Percentiles rank a stretch among this genome's conserved stretches.
phyloP scores from a whole-genome alignment of 1,284 basidiomycete species.

The Hemileia vastatrix region DNA sequence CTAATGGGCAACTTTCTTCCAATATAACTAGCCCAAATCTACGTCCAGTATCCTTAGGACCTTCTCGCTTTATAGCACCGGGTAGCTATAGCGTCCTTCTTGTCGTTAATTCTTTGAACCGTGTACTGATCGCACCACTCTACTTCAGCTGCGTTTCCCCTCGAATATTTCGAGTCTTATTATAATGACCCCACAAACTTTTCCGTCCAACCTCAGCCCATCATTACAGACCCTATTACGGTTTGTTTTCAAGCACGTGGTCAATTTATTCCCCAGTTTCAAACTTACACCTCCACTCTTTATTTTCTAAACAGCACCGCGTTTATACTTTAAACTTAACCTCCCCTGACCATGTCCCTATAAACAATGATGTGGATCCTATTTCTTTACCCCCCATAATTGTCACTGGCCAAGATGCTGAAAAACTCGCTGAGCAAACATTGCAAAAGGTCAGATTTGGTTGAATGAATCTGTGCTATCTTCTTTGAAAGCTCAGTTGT shows the following conservation, averaged over 20 bases:
- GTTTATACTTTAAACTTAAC: slow-evolving; percentile 1
- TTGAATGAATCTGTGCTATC: slow-evolving; percentile 20
- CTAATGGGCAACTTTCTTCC: no score
- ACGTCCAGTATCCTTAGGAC: no score
- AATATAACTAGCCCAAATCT: no score
- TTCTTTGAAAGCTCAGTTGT: background rate
- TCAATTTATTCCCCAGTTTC: no score
- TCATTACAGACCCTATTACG: slow-evolving; percentile 26
- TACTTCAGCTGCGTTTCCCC: no score
- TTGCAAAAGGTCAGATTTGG: slow-evolving; percentile 1
- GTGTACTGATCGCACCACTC: no score
- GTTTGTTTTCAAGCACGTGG: background rate
- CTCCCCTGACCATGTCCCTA: slow-evolving; percentile 9
- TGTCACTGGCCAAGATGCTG: slow-evolving; percentile 1
- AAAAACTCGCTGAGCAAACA: background rate
- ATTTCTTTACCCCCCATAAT: slow-evolving; percentile 25
- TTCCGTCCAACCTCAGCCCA: slow-evolving; percentile 25
- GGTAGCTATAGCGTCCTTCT: no score
- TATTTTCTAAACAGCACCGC: background rate
- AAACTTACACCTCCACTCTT: background rate
- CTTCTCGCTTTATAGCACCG: no score
- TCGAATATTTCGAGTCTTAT: slow-evolving; percentile 19
- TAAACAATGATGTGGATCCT: slow-evolving; percentile 24
- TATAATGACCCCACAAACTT: slow-evolving; percentile 24
- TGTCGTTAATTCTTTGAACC: no score